A percentile compares a stretch with the other conserved stretches of the same genome.
Conservation (phyloP, 495 filamentous ascomycete species). For the Penicillium silybi region DNA sequence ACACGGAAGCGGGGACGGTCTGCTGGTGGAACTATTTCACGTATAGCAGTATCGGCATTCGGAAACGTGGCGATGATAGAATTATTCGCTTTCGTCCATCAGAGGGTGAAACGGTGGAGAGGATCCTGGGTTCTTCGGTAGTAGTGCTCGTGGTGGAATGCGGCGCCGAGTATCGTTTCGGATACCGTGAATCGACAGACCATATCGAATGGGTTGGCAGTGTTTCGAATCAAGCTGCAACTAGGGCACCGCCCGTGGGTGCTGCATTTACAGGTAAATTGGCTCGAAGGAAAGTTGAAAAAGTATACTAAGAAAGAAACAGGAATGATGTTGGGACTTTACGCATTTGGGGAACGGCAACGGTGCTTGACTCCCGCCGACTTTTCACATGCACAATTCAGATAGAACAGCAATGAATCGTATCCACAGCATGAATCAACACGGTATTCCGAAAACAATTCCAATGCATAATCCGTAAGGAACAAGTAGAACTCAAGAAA, state of each 20-base stretch:
- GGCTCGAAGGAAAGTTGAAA: not conserved
- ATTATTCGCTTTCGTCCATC: conserved; percentile 24
- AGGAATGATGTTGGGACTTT: conserved; percentile 41
- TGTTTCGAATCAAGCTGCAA: conserved; percentile 24
- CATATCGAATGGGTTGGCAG: conserved; percentile 24
- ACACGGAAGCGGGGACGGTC: conserved; percentile 38
- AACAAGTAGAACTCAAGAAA: no score
- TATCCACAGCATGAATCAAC: not conserved
- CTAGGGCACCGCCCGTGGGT: conserved; percentile 31
- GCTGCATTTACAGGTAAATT: conserved; percentile 32
- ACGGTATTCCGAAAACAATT: no score
- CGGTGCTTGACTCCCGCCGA: conserved; percentile 38
- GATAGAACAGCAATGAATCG: not conserved
- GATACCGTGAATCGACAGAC: conserved; percentile 17
- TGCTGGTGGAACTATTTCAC: conserved; percentile 43
- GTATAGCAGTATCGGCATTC: conserved; percentile 34
- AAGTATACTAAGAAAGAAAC: not conserved
- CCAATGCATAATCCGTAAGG: no score
- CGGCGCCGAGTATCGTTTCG: conserved; percentile 27
- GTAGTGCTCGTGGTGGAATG: conserved; percentile 28
- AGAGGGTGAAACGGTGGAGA: conserved; percentile 12
- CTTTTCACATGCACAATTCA: conserved; percentile 34
- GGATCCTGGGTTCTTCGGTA: not conserved
- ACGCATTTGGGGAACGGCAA: conserved; percentile 41
- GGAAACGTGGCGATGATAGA: conserved; percentile 10